A percentile compares a stretch with the other conserved stretches of the same genome.
Conservation (phyloP, 2,329 filamentous ascomycete species). For the Penicillium sumatraense region DNA sequence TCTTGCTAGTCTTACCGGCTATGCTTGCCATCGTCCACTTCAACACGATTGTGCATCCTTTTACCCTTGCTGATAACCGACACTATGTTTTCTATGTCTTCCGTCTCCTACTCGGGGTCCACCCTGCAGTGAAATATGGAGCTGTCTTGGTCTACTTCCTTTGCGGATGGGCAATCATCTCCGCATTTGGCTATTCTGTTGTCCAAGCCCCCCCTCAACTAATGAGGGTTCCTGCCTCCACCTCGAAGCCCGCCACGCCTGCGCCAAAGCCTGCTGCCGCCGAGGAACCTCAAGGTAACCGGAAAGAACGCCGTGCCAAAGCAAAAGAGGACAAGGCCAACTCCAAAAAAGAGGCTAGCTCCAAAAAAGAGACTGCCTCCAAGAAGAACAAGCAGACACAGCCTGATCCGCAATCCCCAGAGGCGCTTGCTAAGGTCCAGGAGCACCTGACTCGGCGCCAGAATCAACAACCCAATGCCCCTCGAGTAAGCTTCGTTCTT, state of each 20-base stretch:
- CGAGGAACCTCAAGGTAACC: slow-evolving; percentile 25
- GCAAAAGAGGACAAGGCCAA: slow-evolving; percentile 27
- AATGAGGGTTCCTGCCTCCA: slow-evolving; percentile 19
- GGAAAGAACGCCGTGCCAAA: slow-evolving; percentile 28
- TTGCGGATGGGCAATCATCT: slow-evolving; percentile 71
- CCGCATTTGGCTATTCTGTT: slow-evolving; percentile 58
- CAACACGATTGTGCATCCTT: slow-evolving; percentile 95
- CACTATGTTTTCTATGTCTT: slow-evolving; percentile 99
- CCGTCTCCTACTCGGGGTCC: slow-evolving; percentile 74
- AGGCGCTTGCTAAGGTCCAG: slow-evolving; percentile 35
- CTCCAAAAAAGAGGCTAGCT: slow-evolving; percentile 10
- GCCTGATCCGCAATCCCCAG: slow-evolving; percentile 29
- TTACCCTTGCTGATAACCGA: slow-evolving; percentile 92
- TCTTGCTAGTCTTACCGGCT: slow-evolving; percentile 40
- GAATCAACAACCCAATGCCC: slow-evolving; percentile 30
- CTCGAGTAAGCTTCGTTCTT: slow-evolving; percentile 58
- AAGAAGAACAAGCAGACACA: slow-evolving; percentile 17
- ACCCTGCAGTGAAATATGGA: slow-evolving; percentile 67
- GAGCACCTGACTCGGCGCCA: slow-evolving; percentile 36
- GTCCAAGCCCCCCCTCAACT: slow-evolving; percentile 26
- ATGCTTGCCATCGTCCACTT: slow-evolving; percentile 64
- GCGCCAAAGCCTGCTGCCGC: slow-evolving; percentile 18
- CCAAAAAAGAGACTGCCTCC: slow-evolving; percentile 20
- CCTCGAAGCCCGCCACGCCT: neutral
- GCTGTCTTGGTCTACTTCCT: slow-evolving; percentile 72